Evolutionary conservation across 768 basidiomycete species (phyloP), one percentile per base, ranked within the genome.

Genomic region (Boletus tylopilopsis): DNA sequence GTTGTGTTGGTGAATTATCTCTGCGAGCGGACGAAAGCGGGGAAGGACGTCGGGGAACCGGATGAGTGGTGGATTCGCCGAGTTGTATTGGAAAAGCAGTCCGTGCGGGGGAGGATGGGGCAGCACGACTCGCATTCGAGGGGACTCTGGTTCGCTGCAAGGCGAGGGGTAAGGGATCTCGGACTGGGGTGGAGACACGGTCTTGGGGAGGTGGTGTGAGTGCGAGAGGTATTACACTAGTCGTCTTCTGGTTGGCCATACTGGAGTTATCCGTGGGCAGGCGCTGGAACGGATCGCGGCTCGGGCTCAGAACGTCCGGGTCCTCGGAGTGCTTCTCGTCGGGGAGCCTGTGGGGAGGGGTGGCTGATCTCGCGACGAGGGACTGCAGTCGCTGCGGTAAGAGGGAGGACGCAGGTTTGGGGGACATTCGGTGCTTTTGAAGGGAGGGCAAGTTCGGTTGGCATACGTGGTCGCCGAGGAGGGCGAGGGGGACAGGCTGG

Each of bases 401-500:
- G 33, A 82, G 73, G 13, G 78, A 61, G 19, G 72, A 61, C 18
- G 72, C 68, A 15, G 72, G 68, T 46, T 68, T 66, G 24, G 72
- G 73, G 19, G 78, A 72, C 62, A 62, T 56, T 42, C 66, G 58
- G 19, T 58, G 57, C 41, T 66, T 71, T 32, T 66, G 71, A 41
- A 58, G 63, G 39, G 63, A 57, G 53, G 55, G 66, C 32, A 62
- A 61, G 15, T 68, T 61, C 41, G 80, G 75, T 10, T 73, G 55
- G 67, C 93, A 96, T 63, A 82, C 72, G 63, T 95, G 93, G 53
- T 90, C 87, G 32, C 82, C 82, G 30, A 95, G 81, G 39, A 83
- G 76, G 40, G 76, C 70, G 30, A 95, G 74, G 27, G 87, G 82
- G 33, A 96, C 87, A 1, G 78, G 80, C 9, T 73, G 71, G 58